A percentile compares a stretch with the other conserved stretches of the same genome.
Conservation (phyloP, 768 basidiomycete species). For the Pleurotus salmoneostramineus region DNA sequence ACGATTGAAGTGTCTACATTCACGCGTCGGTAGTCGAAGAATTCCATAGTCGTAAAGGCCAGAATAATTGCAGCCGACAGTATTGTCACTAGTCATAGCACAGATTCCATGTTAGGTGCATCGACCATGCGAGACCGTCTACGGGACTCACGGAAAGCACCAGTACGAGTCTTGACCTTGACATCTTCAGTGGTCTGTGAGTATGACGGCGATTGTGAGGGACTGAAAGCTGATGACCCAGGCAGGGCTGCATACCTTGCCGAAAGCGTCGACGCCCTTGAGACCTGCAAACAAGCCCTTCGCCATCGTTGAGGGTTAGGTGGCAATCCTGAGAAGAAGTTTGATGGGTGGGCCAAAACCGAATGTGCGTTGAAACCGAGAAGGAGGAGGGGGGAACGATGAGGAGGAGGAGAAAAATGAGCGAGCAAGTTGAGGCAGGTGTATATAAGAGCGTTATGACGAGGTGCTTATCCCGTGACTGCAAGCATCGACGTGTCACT, state of each 20-base stretch:
- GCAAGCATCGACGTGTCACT: constrained; percentile 33
- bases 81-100: constrained; percentile 68
- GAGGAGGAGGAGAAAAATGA: not conserved
- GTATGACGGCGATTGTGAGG: not conserved
- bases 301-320: constrained; percentile 42
- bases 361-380: constrained; percentile 16
- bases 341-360: constrained; percentile 19
- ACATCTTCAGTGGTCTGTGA: constrained; percentile 96
- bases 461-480: constrained; percentile 23
- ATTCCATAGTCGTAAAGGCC: constrained; percentile 89
- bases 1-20: constrained; percentile 87
- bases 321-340: constrained; percentile 23
- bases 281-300: constrained; percentile 74
- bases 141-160: constrained; percentile 70
- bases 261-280: constrained; percentile 97
- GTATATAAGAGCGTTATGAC: constrained; percentile 2
- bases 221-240: constrained; percentile 5
- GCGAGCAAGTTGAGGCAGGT: constrained; percentile 9
- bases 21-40: constrained; percentile 89
- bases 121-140: constrained; percentile 8
- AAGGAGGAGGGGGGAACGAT: constrained; percentile 10
- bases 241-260: constrained; percentile 65
- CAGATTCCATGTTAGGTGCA: constrained; percentile 7
- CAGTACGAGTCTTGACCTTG: constrained; percentile 96
- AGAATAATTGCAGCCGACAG: constrained; percentile 90